Base-by-base conservation (phyloP, 2,329 filamentous ascomycete genomes). In the Lasiodiplodia theobromae region DNA sequence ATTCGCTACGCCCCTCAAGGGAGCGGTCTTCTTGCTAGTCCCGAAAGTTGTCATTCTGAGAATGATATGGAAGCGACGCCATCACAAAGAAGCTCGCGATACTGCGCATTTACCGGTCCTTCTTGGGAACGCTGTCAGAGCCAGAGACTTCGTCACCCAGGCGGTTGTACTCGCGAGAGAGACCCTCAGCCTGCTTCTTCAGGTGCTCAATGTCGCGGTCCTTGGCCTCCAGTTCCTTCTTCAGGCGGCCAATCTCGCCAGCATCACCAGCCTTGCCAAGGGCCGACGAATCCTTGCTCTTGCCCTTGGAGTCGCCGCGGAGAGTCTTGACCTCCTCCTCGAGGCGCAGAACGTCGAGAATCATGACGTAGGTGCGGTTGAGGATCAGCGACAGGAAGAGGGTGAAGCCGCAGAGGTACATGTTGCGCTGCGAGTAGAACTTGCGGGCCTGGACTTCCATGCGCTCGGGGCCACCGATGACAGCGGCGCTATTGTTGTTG, bases 341-440 rank as follows among this genome's bases (percentile, higher is more conserved):
- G 66, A 99, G 91, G 71, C 93, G 89, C 77, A 97, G 92, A 64
- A 92, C 89, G 75, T 97, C 94, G 73, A 97, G 88, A 77, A 97
- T 97, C 92, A 98, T 95, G 77, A 91, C 92, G 86, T 98, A 99
- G 78, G 96, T 99, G 78, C 96, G 95, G 90, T 99, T 98, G 79
- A 96, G 92, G 82, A 99, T 99, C 72, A 99, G 87, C 66, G 95
- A 98, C 71, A 99, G 91, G 89, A 99, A 98, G 72, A 99, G 91
- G 5, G 96, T 99, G 87, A 99, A 99, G 75, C 96, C 96, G 82
- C 96, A 98, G 71, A 99, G 94, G 85, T 99, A 99, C 96, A 99
- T 99, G 89, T 99, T 99, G 82, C 96, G 94, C 86, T 99, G 95
- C 71, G 94, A 97, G 88, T 99, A 99, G 87, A 99, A 99, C 85